Percentiles rank a stretch among this genome's conserved stretches.
These are phyloP conservation scores for Melaleuca quinquenervia DNA, from an alignment of 345 rosid species.

Conservation along the genomic window DNA sequence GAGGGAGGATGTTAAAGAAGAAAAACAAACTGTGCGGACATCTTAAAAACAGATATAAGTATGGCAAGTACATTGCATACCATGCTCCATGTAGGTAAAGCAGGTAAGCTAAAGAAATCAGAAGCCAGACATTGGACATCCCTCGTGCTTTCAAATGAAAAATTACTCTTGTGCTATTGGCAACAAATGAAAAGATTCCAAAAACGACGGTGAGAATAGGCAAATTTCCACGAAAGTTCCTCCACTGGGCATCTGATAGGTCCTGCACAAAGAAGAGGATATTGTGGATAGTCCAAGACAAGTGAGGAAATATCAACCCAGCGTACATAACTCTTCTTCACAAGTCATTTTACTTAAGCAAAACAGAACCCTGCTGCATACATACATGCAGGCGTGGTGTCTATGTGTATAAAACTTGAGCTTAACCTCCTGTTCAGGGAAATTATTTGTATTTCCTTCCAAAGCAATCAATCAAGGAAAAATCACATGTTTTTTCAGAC, in stretches of 20 bases:
- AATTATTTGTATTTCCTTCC: neutral
- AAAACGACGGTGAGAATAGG: slow-evolving; percentile 59
- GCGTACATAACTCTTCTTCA: neutral
- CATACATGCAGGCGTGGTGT: neutral
- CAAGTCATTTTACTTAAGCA: neutral
- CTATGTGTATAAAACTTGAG: neutral
- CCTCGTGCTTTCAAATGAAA: slow-evolving; percentile 44
- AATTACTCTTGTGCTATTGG: slow-evolving; percentile 25
- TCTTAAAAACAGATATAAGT: neutral
- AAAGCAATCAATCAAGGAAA: neutral
- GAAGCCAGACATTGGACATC: slow-evolving; percentile 69
- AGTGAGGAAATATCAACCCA: neutral
- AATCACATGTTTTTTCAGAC: neutral
- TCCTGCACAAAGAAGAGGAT: slow-evolving; percentile 29
- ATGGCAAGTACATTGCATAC: slow-evolving; percentile 12
- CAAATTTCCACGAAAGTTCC: slow-evolving; percentile 73
- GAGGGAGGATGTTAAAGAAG: neutral
- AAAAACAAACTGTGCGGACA: neutral
- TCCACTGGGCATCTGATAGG: slow-evolving; percentile 82
- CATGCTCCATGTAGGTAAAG: slow-evolving; percentile 82
- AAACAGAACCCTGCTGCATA: neutral
- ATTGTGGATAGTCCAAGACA: neutral
- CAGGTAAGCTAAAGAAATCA: slow-evolving; percentile 54
- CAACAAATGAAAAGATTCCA: slow-evolving; percentile 34
- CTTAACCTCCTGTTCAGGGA: neutral